phyloP scores from a whole-genome alignment of 192 early-diverging fungal species.

The Coemansia sp. region DNA sequence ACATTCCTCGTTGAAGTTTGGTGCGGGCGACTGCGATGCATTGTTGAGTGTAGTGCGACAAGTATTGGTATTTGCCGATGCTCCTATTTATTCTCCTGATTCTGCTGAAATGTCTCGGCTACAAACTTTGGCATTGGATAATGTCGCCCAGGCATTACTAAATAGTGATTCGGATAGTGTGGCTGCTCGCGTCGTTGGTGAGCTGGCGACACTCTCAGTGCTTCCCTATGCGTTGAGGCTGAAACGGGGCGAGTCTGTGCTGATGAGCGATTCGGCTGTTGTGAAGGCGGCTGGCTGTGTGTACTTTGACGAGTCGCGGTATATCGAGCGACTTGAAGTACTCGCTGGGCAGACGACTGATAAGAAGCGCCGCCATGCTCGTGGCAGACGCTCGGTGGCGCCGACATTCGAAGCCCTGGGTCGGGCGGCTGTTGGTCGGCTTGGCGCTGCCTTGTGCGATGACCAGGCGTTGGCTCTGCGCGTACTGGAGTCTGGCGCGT shows the following conservation, averaged over 20 bases:
- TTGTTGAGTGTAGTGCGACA: conserved; percentile 23
- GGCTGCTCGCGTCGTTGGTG: conserved; percentile 21
- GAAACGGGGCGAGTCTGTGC: not conserved
- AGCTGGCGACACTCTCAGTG: conserved; percentile 41
- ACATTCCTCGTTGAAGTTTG: not conserved
- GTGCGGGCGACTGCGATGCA: conserved; percentile 19
- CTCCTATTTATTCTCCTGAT: conserved; percentile 47
- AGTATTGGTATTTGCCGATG: conserved; percentile 28
- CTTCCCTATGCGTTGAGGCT: conserved; percentile 24
- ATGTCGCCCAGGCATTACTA: conserved; percentile 33
- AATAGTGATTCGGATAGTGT: not conserved
- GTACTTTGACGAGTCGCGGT: not conserved
- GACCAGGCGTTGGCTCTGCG: conserved; percentile 5
- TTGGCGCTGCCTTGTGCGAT: conserved; percentile 16
- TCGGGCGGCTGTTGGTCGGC: conserved; percentile 22
- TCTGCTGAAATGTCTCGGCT: conserved; percentile 66
- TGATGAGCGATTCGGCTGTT: not conserved
- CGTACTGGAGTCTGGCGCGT: conserved; percentile 29
- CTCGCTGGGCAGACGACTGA: conserved; percentile 3
- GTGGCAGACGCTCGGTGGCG: not conserved
- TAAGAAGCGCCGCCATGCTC: conserved; percentile 1
- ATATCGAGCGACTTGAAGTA: not conserved
- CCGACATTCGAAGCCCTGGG: conserved; percentile 35
- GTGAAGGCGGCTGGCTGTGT: not conserved
- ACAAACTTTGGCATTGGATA: conserved; percentile 71